phyloP scores from a whole-genome alignment of 2,329 filamentous ascomycete genomes.

The Aspergillus texensis region DNA sequence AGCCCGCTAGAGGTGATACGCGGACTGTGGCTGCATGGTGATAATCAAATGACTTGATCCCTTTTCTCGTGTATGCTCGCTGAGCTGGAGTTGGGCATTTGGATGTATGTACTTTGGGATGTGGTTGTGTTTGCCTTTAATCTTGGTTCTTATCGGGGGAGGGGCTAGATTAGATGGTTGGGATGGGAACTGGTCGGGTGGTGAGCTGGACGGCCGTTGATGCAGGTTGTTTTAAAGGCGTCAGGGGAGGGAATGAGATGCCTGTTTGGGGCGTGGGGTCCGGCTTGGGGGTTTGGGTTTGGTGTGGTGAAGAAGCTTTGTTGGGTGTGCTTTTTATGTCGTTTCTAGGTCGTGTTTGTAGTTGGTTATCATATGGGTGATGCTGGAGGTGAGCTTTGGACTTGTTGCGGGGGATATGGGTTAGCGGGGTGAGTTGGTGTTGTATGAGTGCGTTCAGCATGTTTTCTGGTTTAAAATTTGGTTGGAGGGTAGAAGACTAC shows the following conservation, averaged over 20 bases:
- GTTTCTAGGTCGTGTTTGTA: no score
- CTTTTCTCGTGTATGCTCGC: not conserved
- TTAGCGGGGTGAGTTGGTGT: no score
- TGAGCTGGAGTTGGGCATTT: not conserved
- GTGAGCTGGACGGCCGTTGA: not conserved
- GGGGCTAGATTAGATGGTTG: not conserved
- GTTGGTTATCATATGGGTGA: no score
- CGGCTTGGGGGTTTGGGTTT: not conserved
- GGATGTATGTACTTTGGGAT: not conserved
- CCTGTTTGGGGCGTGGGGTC: not conserved
- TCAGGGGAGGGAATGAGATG: not conserved
- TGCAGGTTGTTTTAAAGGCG: not conserved
- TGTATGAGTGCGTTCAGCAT: no score
- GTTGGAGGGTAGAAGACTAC: not conserved
- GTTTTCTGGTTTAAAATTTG: not conserved
- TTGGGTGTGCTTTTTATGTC: no score
- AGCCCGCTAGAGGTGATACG: not conserved
- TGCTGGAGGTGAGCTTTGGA: no score
- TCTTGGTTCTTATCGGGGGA: not conserved
- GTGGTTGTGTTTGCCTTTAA: not conserved
- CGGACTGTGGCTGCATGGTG: not conserved
- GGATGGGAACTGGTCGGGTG: not conserved
- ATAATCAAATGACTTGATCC: not conserved
- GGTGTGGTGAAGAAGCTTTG: no score
- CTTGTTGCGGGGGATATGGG: no score